These are phyloP conservation scores for Echites panduratus DNA, from an alignment of 257 asterid species.

Conservation along the genomic window DNA sequence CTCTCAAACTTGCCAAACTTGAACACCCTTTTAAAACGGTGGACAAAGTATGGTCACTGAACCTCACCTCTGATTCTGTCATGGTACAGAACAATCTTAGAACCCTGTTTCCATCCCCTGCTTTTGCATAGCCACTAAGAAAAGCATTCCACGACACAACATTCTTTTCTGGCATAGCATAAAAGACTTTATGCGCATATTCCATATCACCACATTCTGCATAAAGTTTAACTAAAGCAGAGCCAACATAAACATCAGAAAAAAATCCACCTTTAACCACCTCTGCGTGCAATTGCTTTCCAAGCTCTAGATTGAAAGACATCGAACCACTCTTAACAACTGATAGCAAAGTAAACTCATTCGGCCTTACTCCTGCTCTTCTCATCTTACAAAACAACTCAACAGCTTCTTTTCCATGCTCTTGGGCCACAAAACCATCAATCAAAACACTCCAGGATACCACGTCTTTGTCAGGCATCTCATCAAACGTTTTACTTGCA, in stretches of 20 bases:
- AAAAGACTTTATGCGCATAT: constrained; percentile 51
- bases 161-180: constrained; percentile 61
- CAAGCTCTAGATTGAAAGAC: constrained; percentile 54
- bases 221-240: constrained; percentile 66
- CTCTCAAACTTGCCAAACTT: constrained; percentile 32
- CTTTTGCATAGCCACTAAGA: constrained; percentile 76
- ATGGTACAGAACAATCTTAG: constrained; percentile 42
- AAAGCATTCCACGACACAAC: constrained; percentile 70
- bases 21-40: constrained; percentile 73
- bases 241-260: constrained; percentile 64
- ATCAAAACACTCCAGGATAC: constrained; percentile 78
- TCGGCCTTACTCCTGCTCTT: constrained; percentile 57
- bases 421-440: constrained; percentile 75
- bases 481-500: constrained; percentile 40
- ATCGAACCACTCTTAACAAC: constrained; percentile 64
- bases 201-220: constrained; percentile 63
- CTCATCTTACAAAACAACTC: constrained; percentile 59
- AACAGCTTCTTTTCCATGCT: constrained; percentile 43
- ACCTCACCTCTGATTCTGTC: constrained; percentile 53
- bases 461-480: constrained; percentile 55
- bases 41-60: constrained; percentile 58
- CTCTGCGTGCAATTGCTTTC: constrained; percentile 66
- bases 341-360: constrained; percentile 72
- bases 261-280: constrained; percentile 57
- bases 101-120: constrained; percentile 60